Evolutionary conservation across 163 green algal species (phyloP), one percentile per base, ranked within the genome.

Genomic region (Volvox carteri): DNA sequence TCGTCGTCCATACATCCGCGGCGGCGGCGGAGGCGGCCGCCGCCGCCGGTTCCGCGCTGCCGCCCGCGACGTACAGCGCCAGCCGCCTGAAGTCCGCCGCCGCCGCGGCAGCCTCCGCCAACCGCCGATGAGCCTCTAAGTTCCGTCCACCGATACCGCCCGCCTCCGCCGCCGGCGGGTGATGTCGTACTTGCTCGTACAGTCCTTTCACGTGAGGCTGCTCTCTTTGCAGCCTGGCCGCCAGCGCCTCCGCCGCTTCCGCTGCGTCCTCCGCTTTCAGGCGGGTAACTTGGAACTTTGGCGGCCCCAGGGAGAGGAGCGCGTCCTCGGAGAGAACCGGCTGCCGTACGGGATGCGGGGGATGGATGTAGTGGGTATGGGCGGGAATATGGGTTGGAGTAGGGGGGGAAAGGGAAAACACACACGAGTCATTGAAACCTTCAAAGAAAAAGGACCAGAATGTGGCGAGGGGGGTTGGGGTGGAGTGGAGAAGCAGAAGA

Each of bases 81-180:
- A 96, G 54, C 7, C 73, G 84, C 6, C 91, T 83, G 62, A 96
- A 95, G 19, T 86, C 88, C 42, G 72, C 81, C 1, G 93, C 93
- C 30, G 94, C 93, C 2, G 86, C 81, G 1, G 92, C 74, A 52
- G 92, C 94, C 30, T 93, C 90, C 33, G 81, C 65, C 65, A 80
- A 11, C 7, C 33, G 46, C 0, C 30, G 37, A 21, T 41, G 21
- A 7, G 65, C 81, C 62, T 75, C 65, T 44, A 87, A 12, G 8
- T 65, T 39, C 19, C 25, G 25, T 21, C 39, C 78, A 39, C 28
- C 25, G 25, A 25, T 28, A 4, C 18, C 37, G 33, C 33, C 39
- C 7, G 54, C 78, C 33, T 33, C 76, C 14, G 11, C 35, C 50
- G 28, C 28, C n/a, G 4, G n/a, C 76, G 25, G 77, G 21, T 41